Evolutionary conservation across 768 basidiomycete species (phyloP).

Genomic region (Mycena venus): DNA sequence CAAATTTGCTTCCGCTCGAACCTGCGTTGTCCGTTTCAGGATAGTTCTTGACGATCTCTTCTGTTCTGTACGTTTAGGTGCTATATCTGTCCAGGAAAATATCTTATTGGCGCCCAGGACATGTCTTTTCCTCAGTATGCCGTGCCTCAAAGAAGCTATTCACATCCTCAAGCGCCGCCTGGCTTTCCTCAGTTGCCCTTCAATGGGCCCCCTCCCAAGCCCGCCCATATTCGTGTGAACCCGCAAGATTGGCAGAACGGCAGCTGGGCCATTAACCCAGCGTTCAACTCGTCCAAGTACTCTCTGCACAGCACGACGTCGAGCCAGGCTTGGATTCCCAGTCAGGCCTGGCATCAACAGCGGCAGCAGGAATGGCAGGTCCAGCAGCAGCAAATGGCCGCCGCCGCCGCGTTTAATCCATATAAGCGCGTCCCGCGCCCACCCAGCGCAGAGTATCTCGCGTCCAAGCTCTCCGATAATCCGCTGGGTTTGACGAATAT

Average conservation of each 20-base stretch:
- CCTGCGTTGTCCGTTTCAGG: slow-evolving; percentile 18
- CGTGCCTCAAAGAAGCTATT: slow-evolving; percentile 17
- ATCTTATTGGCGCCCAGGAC: slow-evolving; percentile 20
- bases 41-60: slow-evolving; percentile 25
- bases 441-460: slow-evolving; percentile 76
- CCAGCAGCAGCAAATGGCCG: slow-evolving; percentile 42
- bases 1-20: slow-evolving; percentile 26
- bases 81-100: neutral
- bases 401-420: slow-evolving; percentile 60
- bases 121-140: slow-evolving; percentile 27
- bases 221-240: slow-evolving; percentile 29
- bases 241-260: slow-evolving; percentile 34
- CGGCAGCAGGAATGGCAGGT: slow-evolving; percentile 38
- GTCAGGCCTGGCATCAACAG: slow-evolving; percentile 55
- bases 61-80: slow-evolving; percentile 18
- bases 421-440: slow-evolving; percentile 74
- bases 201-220: slow-evolving; percentile 32
- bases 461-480: slow-evolving; percentile 69
- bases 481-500: slow-evolving; percentile 75
- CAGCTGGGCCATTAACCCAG: slow-evolving; percentile 51
- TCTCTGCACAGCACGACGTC: slow-evolving; percentile 38
- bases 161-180: slow-evolving; percentile 26
- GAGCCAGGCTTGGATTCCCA: slow-evolving; percentile 53
- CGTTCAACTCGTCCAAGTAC: slow-evolving; percentile 46
- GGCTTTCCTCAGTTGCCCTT: slow-evolving; percentile 33